Conservation (phyloP, 2,329 filamentous ascomycete genomes). For the Fusarium nematophilum region DNA sequence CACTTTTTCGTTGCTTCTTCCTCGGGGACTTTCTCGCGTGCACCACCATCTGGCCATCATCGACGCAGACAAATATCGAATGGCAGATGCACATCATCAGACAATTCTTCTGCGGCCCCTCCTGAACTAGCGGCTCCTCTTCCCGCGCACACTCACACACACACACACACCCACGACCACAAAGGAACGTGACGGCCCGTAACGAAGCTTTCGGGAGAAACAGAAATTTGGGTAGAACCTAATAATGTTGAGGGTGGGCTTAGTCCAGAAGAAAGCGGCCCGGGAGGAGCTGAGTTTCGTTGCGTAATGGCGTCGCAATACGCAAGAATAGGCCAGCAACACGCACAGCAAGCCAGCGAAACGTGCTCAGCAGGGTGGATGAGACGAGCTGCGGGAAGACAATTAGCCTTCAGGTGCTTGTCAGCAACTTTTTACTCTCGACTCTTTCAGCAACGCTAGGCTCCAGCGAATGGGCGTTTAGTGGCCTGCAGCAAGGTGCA, state of each 20-base stretch:
- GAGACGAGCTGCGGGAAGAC: constrained; percentile 17
- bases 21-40: constrained; percentile 30
- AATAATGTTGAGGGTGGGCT: neutral
- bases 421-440: neutral
- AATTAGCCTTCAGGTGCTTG: constrained; percentile 3
- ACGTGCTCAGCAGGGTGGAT: constrained; percentile 44
- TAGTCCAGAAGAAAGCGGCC: neutral
- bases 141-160: constrained; percentile 29
- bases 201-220: constrained; percentile 36
- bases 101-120: constrained; percentile 12
- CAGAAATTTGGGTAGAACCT: neutral
- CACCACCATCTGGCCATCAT: constrained; percentile 26
- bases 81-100: constrained; percentile 33
- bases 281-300: constrained; percentile 17
- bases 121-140: constrained; percentile 26
- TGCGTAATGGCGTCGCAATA: constrained; percentile 38
- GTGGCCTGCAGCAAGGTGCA: constrained; percentile 4
- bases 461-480: constrained; percentile 1
- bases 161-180: too few relatives aligned
- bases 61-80: neutral
- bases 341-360: constrained; percentile 31
- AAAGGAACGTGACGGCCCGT: constrained; percentile 25
- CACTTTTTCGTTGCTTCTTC: constrained; percentile 22
- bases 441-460: too few relatives aligned
- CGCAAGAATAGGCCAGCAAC: constrained; percentile 33